Evolutionary conservation across 2,329 filamentous ascomycete species (phyloP).

Genomic region (Colletotrichum plurivorum): DNA sequence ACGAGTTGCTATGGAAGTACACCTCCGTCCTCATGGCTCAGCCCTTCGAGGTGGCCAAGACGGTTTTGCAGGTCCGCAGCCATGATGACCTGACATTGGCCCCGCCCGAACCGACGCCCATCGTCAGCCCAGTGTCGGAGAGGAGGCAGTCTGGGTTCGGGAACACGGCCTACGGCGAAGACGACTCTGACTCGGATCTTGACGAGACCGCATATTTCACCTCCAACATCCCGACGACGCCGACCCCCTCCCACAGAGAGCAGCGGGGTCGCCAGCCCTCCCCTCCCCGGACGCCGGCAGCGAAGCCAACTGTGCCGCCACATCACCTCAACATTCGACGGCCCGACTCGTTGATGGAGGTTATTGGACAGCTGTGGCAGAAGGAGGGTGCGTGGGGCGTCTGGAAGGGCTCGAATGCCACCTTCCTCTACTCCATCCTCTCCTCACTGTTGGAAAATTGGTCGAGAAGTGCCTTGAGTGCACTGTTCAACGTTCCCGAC

Average conservation of each 20-base stretch:
- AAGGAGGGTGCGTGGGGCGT: constrained; percentile 92
- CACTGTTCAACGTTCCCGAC: constrained; percentile 91
- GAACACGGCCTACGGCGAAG: constrained; percentile 53
- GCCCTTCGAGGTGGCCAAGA: constrained; percentile 98
- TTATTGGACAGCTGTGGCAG: constrained; percentile 88
- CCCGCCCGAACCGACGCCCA: constrained; percentile 46
- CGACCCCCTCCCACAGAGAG: constrained; percentile 60
- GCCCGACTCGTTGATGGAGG: constrained; percentile 86
- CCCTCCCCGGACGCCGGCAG: constrained; percentile 51
- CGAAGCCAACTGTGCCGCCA: constrained; percentile 53
- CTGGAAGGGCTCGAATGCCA: constrained; percentile 94
- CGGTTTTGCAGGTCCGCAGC: constrained; percentile 82
- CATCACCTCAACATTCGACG: constrained; percentile 81
- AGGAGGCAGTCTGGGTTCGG: constrained; percentile 51
- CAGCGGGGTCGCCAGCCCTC: constrained; percentile 48
- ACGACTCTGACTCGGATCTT: constrained; percentile 76
- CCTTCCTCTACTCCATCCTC: constrained; percentile 91
- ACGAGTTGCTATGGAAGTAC: constrained; percentile 94
- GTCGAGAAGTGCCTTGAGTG: constrained; percentile 90
- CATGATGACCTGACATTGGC: constrained; percentile 60
- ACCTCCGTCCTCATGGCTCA: constrained; percentile 90
- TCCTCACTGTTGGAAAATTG: constrained; percentile 92
- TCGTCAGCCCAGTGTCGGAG: constrained; percentile 45
- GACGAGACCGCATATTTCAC: constrained; percentile 92
- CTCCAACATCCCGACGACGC: constrained; percentile 70